Percentiles rank a stretch among this genome's conserved stretches.
These are phyloP conservation scores for Murraya koenigii DNA, from an alignment of 345 rosid genomes.

Conservation along the genomic window DNA sequence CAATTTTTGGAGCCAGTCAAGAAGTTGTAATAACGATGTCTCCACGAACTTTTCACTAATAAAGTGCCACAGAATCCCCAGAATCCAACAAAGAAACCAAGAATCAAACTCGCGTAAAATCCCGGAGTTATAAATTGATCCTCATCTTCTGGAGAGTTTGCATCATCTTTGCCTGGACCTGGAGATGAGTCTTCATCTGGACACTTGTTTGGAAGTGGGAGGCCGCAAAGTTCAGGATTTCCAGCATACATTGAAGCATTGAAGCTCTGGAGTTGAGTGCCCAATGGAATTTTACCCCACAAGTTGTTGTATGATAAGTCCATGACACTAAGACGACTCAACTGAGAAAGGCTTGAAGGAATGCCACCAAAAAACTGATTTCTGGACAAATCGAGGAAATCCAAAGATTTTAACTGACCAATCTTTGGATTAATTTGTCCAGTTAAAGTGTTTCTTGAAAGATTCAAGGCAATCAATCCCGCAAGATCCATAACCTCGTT, in stretches of 20 bases:
- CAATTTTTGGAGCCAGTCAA: too few relatives aligned
- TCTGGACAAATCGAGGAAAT: slow-evolving; percentile 31
- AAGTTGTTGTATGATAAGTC: slow-evolving; percentile 21
- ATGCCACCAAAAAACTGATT: slow-evolving; percentile 31
- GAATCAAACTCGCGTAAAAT: too few relatives aligned
- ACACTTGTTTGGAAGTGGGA: too few relatives aligned
- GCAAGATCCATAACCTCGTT: slow-evolving; percentile 19
- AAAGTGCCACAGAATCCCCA: too few relatives aligned
- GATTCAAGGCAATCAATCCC: slow-evolving; percentile 8
- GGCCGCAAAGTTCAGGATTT: too few relatives aligned
- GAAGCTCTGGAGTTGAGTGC: slow-evolving; percentile 18
- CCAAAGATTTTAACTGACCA: slow-evolving; percentile 23
- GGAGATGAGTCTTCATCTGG: too few relatives aligned
- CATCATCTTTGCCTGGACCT: too few relatives aligned
- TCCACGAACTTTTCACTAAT: too few relatives aligned
- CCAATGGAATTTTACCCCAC: slow-evolving; percentile 15
- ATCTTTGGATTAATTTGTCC: slow-evolving; percentile 18
- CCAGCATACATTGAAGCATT: not conserved
- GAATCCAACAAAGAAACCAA: too few relatives aligned
- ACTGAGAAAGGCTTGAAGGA: slow-evolving; percentile 17
- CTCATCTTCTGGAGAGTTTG: too few relatives aligned
- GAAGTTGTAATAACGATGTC: too few relatives aligned
- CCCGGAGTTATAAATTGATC: too few relatives aligned
- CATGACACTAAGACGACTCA: slow-evolving; percentile 10
- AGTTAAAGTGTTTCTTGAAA: slow-evolving; percentile 11